A percentile compares a stretch with the other conserved stretches of the same genome.
Conservation (phyloP, 73 alveolate genomes). For the Paramecium caudatum region DNA sequence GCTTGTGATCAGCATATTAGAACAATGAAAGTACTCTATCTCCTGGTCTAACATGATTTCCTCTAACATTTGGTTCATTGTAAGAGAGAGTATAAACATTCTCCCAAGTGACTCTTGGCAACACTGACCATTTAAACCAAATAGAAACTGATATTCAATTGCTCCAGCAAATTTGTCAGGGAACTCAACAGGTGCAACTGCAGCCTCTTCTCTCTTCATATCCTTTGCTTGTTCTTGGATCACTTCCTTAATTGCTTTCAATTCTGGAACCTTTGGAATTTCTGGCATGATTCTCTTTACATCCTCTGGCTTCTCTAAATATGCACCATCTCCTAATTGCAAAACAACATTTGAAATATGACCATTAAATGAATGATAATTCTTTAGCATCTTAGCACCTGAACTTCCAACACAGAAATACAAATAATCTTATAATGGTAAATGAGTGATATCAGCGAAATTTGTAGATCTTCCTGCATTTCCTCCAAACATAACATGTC, state of each 20-base stretch:
- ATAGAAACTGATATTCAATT: slow-evolving; percentile 44
- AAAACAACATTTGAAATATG: slow-evolving; percentile 2
- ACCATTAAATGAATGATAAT: slow-evolving; percentile 25
- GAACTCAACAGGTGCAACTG: slow-evolving; percentile 36
- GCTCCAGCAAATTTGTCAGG: background rate
- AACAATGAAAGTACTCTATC: slow-evolving; percentile 42
- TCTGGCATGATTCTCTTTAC: background rate
- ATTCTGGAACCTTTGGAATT: slow-evolving; percentile 27
- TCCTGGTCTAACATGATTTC: slow-evolving; percentile 53
- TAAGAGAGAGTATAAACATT: slow-evolving; percentile 44
- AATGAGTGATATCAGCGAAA: slow-evolving; percentile 22
- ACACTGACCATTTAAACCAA: slow-evolving; percentile 48
- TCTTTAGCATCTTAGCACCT: slow-evolving; percentile 6
- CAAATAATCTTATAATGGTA: slow-evolving; percentile 3
- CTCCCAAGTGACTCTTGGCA: slow-evolving; percentile 57
- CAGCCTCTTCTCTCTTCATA: slow-evolving; percentile 38
- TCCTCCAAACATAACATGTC: slow-evolving; percentile 56
- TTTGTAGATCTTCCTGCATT: background rate
- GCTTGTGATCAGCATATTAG: slow-evolving; percentile 39
- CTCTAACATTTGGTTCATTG: slow-evolving; percentile 52
- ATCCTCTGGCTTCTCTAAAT: background rate
- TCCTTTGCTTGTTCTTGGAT: background rate
- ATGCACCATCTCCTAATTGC: slow-evolving; percentile 50
- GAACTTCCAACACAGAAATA: slow-evolving; percentile 39
- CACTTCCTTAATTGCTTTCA: background rate